phyloP scores from a whole-genome alignment of 139 green algal species.

The Micractinium conductrix region DNA sequence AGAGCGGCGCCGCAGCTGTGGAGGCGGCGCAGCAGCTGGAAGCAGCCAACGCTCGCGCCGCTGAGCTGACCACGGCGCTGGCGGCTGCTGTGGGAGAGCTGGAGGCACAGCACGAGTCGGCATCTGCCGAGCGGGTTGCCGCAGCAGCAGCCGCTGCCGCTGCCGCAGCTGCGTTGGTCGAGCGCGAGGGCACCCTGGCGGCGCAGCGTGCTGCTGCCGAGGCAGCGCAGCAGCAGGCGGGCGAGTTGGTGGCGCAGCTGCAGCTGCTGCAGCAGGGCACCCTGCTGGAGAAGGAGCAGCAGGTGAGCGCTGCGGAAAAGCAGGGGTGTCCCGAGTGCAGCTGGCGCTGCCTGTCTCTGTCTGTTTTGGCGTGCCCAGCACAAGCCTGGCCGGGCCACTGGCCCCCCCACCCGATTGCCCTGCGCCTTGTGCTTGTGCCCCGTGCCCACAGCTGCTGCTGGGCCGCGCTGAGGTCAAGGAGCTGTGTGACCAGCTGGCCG shows the following conservation, averaged over 20 bases:
- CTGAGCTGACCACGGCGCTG: background rate
- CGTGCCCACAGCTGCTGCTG: slow-evolving; percentile 31
- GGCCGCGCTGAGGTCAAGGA: slow-evolving; percentile 28
- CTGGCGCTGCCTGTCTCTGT: background rate
- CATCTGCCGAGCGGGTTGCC: background rate
- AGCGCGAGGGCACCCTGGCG: background rate
- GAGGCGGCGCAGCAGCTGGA: slow-evolving; percentile 13
- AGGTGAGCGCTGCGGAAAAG: background rate
- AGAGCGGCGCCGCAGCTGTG: background rate
- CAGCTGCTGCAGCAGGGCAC: slow-evolving; percentile 31
- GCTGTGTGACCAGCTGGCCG: slow-evolving; percentile 19
- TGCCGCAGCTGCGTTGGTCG: background rate
- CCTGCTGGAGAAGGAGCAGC: slow-evolving; percentile 39
- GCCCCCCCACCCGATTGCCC: background rate
- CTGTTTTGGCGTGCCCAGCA: too few relatives aligned
- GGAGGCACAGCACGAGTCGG: background rate
- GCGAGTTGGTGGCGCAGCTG: slow-evolving; percentile 16
- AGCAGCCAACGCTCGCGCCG: background rate
- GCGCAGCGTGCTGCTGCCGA: background rate
- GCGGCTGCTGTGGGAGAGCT: background rate
- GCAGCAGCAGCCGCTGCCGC: background rate
- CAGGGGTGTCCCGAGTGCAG: background rate
- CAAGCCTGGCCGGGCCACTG: too few relatives aligned
- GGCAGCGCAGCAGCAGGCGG: background rate
- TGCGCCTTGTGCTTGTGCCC: too few relatives aligned